These are phyloP conservation scores for Ceratobasidium sp. DNA, from an alignment of 1,284 basidiomycete genomes.

Conservation along the genomic window DNA sequence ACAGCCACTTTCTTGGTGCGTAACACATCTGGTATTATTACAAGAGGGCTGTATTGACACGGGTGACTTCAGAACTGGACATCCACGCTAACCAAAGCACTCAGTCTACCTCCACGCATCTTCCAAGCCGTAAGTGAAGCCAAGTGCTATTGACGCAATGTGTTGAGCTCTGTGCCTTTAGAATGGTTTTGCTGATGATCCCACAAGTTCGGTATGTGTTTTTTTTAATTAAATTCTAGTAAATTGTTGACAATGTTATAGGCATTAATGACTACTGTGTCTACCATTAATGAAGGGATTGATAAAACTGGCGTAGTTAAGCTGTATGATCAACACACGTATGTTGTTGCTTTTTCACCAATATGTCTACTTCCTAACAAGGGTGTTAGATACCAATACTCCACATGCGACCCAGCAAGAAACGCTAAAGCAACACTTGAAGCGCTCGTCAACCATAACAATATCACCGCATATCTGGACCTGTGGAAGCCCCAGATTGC, in stretches of 20 bases:
- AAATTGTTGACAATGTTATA: neutral
- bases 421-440: conserved; percentile 58
- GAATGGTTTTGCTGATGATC: conserved; percentile 55
- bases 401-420: conserved; percentile 58
- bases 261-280: conserved; percentile 56
- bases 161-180: neutral
- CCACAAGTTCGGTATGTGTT: conserved; percentile 51
- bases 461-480: conserved; percentile 59
- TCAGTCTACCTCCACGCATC: conserved; percentile 54
- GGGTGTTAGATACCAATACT: conserved; percentile 57
- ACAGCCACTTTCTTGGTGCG: conserved; percentile 56
- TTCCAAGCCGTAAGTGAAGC: conserved; percentile 55
- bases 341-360: conserved; percentile 34
- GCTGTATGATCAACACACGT: conserved; percentile 58
- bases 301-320: conserved; percentile 55
- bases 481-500: conserved; percentile 59
- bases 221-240: neutral
- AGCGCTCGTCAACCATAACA: conserved; percentile 57
- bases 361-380: neutral
- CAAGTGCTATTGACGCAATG: neutral
- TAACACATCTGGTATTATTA: neutral
- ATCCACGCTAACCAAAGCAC: conserved; percentile 52
- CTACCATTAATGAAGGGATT: conserved; percentile 56
- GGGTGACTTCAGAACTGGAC: conserved; percentile 55
- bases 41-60: neutral